Percentiles rank a stretch among this genome's conserved stretches.
Conservation (phyloP, 2,329 filamentous ascomycete species). For the Bipolaris oryzae region DNA sequence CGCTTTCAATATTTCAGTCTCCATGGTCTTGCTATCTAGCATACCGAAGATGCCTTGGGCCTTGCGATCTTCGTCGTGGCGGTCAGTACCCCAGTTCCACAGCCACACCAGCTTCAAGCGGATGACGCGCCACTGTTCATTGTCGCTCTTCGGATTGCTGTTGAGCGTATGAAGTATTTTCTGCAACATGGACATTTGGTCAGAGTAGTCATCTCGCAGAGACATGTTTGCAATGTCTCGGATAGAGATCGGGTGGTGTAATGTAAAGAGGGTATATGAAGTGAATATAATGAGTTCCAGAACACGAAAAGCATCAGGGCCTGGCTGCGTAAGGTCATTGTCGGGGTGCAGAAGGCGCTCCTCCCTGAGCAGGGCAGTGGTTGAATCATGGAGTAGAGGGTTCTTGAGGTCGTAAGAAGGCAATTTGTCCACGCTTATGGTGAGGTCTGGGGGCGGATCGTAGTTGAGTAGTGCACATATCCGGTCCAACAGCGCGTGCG, state of each 20-base stretch:
- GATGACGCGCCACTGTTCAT: constrained; percentile 57
- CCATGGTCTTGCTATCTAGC: constrained; percentile 66
- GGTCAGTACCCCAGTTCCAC: constrained; percentile 69
- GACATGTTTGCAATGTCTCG: constrained; percentile 62
- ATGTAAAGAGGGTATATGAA: constrained; percentile 51
- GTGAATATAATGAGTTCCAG: constrained; percentile 66
- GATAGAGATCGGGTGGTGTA: constrained; percentile 52
- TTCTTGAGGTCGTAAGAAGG: constrained; percentile 51
- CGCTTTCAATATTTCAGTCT: constrained; percentile 72
- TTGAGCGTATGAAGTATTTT: constrained; percentile 64
- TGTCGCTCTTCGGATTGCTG: constrained; percentile 63
- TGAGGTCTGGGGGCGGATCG: constrained; percentile 60
- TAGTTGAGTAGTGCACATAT: constrained; percentile 66
- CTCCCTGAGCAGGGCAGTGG: constrained; percentile 47
- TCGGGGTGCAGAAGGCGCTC: constrained; percentile 61
- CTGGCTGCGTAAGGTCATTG: constrained; percentile 70
- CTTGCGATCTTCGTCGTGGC: constrained; percentile 45
- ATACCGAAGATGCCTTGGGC: constrained; percentile 62
- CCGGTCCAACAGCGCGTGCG: constrained; percentile 65
- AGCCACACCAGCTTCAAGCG: constrained; percentile 75
- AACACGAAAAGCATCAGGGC: constrained; percentile 61
- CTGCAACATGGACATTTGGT: constrained; percentile 66
- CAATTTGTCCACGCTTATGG: constrained; percentile 49
- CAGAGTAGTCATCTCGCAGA: constrained; percentile 66
- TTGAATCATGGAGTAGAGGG: constrained; percentile 39